A percentile compares a stretch with the other conserved stretches of the same genome.
Conservation (phyloP, 108 stramenopile genomes). For the Pseudonitzschia multistriata region DNA sequence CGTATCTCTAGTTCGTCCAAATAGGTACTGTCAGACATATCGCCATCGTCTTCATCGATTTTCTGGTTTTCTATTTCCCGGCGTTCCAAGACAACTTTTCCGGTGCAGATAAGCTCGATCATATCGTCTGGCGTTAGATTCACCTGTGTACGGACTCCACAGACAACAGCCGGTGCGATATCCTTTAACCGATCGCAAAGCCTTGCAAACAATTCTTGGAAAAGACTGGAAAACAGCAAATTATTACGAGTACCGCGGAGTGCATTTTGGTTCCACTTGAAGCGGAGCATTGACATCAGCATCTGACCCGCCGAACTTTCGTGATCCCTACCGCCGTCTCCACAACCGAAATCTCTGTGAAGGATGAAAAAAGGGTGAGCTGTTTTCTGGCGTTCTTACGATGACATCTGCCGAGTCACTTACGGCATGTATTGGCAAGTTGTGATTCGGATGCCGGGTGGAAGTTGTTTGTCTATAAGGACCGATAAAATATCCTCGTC, state of each 20-base stretch:
- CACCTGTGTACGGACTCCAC: constrained; percentile 81
- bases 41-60: constrained; percentile 40
- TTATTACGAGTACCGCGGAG: constrained; percentile 78
- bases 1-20: constrained; percentile 58
- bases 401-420: neutral
- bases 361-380: neutral
- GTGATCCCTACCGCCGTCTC: constrained; percentile 53
- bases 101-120: constrained; percentile 76
- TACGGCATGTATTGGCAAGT: constrained; percentile 70
- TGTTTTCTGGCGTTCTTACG: neutral
- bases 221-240: constrained; percentile 72
- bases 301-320: constrained; percentile 73
- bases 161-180: constrained; percentile 66
- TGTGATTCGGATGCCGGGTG: constrained; percentile 71
- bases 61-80: constrained; percentile 18
- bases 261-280: constrained; percentile 76
- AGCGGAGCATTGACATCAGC: constrained; percentile 85
- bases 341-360: constrained; percentile 61
- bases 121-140: constrained; percentile 89
- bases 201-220: constrained; percentile 82
- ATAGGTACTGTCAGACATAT: constrained; percentile 50
- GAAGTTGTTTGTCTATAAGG: constrained; percentile 65
- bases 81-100: constrained; percentile 73
- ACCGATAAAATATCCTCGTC: constrained; percentile 87
- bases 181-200: constrained; percentile 62